phyloP scores from a whole-genome alignment of 1,284 basidiomycete species.

The Trichosporon sp. region DNA sequence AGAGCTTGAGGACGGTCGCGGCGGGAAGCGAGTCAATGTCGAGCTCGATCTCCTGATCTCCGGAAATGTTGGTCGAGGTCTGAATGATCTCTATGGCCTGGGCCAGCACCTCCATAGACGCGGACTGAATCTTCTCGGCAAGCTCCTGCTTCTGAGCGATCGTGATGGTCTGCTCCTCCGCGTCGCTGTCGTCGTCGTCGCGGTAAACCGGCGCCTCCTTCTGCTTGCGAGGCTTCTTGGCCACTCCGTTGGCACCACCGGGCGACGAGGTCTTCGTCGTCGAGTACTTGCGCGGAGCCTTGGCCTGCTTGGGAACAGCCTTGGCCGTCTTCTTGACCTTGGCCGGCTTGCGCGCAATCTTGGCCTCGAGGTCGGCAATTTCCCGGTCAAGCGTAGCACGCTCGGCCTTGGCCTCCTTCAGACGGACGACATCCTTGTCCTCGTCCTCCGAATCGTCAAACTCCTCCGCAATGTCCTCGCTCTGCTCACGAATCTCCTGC shows the following conservation, averaged over 20 bases:
- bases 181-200: constrained; percentile 57
- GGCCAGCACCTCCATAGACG: constrained; percentile 76
- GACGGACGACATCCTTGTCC: constrained; percentile 48
- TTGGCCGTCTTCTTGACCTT: constrained; percentile 47
- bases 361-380: constrained; percentile 43
- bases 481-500: constrained; percentile 53
- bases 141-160: constrained; percentile 96
- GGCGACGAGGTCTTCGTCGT: constrained; percentile 43
- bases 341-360: constrained; percentile 41
- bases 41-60: constrained; percentile 92
- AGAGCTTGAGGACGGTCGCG: constrained; percentile 80
- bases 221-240: constrained; percentile 49
- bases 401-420: constrained; percentile 32
- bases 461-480: constrained; percentile 62
- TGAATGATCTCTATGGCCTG: constrained; percentile 90
- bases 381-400: constrained; percentile 34
- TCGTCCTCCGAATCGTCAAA: constrained; percentile 58
- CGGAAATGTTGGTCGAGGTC: constrained; percentile 80
- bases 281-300: constrained; percentile 59
- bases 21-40: constrained; percentile 89
- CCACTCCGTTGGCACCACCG: constrained; percentile 41
- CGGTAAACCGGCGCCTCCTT: constrained; percentile 47
- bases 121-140: constrained; percentile 81
- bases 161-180: constrained; percentile 60
- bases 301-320: constrained; percentile 54